Conservation (phyloP, 2,329 filamentous ascomycete species). For the Elsinoe perseae region DNA sequence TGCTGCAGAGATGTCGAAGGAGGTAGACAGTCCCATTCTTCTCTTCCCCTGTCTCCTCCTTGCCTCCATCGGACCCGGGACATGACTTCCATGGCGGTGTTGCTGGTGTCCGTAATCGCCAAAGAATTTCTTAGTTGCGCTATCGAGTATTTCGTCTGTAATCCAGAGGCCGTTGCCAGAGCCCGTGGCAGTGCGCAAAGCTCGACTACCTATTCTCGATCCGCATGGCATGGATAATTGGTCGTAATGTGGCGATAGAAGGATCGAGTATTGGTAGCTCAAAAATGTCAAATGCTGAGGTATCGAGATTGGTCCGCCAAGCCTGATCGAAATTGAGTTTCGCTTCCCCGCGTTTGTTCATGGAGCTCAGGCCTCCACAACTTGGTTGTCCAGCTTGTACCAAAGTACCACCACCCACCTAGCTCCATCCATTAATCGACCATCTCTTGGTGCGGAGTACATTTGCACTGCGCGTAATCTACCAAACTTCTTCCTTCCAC, state of each 20-base stretch:
- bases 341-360: constrained; percentile 10
- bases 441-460: constrained; percentile 10
- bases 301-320: constrained; percentile 1
- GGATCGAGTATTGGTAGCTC: background rate
- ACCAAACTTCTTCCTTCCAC: background rate
- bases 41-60: constrained; percentile 10
- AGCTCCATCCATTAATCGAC: constrained; percentile 9
- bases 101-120: background rate
- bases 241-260: no score
- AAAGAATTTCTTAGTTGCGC: background rate
- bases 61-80: constrained; percentile 12
- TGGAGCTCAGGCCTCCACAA: constrained; percentile 6
- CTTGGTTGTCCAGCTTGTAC: constrained; percentile 5
- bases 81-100: background rate
- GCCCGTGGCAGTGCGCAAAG: background rate
- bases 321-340: constrained; percentile 9
- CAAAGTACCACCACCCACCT: constrained; percentile 4
- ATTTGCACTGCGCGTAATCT: constrained; percentile 10
- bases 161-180: constrained; percentile 6
- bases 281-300: background rate
- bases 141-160: constrained; percentile 2
- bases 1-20: background rate
- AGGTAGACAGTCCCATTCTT: background rate
- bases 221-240: constrained; percentile 12
- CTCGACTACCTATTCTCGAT: background rate